Evolutionary conservation across 106 monocot genomes (phyloP), one percentile per base, ranked within the genome.

Genomic region (Chionographis japonica): DNA sequence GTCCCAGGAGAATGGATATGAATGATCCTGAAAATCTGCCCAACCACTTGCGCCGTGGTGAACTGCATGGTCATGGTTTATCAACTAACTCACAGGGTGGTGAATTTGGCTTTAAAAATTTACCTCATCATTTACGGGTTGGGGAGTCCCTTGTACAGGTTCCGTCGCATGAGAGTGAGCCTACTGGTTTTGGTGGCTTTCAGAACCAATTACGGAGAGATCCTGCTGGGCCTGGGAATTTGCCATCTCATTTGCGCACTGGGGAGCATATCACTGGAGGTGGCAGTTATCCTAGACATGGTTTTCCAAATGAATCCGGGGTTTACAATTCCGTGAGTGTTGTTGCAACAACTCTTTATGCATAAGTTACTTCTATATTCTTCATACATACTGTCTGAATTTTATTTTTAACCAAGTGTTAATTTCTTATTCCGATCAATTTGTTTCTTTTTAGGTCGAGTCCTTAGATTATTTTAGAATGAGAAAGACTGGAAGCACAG

Each of bases 401-500:
- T 64, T 63, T 58, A 14, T 42, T 50, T 12, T 71, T 65, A 27
- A 46, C 9, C 46, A 2, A 5, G 46, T 46, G 46, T 10, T 46
- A 6, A 46, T 7, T 51, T 46, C 7, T 17, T 41, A 46, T 65
- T 13, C 12, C n/a, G 16, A 3, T 37, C 52, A 74, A 18, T 8
- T 52, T 16, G 76, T 41, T 74, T 58, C 72, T 39, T 63, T 72
- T 51, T 67, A 77, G 12, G 69, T 69, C 49, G 80, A 85, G 15
- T 54, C 58, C n/a, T 80, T 84, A 43, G 83, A 88, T 53, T 55
- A 75, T 43, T 52, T 70, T 39, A 84, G 86, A 61, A 90, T 87
- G 87, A 87, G 84, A 50, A 87, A 74, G 69, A 39, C 68, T 63
- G 84, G 77, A 37, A 81, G 77, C 58, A 73, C 46, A 36, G 85